phyloP scores from a whole-genome alignment of 495 filamentous ascomycete genomes.

The Baudoinia panamericana region DNA sequence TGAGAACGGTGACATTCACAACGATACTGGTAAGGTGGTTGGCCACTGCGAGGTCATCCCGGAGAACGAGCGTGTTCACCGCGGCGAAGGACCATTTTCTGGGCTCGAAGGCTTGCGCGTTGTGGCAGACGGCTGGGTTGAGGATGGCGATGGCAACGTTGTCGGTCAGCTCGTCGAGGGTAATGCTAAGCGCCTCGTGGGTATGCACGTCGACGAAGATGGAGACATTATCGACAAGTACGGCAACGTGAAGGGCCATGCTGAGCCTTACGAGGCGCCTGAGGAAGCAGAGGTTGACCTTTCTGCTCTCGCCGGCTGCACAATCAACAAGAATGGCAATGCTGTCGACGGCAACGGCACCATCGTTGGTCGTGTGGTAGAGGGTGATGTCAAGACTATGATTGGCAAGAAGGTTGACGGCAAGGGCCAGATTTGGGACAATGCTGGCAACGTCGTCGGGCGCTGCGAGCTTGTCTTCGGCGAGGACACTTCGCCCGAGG shows the following conservation, averaged over 20 bases:
- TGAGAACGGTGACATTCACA: constrained; percentile 60
- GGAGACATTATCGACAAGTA: constrained; percentile 73
- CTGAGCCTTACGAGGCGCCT: constrained; percentile 52
- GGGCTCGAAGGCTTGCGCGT: constrained; percentile 58
- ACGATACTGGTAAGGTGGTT: constrained; percentile 56
- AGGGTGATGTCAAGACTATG: constrained; percentile 56
- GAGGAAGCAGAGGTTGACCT: constrained; percentile 48
- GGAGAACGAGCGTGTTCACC: constrained; percentile 54
- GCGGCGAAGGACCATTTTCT: constrained; percentile 58
- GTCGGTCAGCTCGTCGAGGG: constrained; percentile 64
- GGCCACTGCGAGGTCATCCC: constrained; percentile 66
- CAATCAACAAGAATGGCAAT: constrained; percentile 76
- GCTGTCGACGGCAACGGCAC: constrained; percentile 63
- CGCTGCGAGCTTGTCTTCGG: constrained; percentile 67
- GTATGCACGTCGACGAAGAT: constrained; percentile 67
- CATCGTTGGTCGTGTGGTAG: constrained; percentile 61
- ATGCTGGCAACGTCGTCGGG: constrained; percentile 67
- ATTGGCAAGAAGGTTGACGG: constrained; percentile 72
- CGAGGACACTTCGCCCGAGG: constrained; percentile 48
- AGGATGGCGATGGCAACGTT: constrained; percentile 50
- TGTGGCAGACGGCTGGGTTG: constrained; percentile 56
- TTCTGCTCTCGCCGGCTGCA: constrained; percentile 63
- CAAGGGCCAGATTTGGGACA: constrained; percentile 67
- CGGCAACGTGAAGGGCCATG: constrained; percentile 66
- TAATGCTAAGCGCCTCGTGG: constrained; percentile 56